Evolutionary conservation across 2,329 filamentous ascomycete genomes (phyloP), one percentile per base, ranked within the genome.

Genomic region (Xylariaceae sp.): DNA sequence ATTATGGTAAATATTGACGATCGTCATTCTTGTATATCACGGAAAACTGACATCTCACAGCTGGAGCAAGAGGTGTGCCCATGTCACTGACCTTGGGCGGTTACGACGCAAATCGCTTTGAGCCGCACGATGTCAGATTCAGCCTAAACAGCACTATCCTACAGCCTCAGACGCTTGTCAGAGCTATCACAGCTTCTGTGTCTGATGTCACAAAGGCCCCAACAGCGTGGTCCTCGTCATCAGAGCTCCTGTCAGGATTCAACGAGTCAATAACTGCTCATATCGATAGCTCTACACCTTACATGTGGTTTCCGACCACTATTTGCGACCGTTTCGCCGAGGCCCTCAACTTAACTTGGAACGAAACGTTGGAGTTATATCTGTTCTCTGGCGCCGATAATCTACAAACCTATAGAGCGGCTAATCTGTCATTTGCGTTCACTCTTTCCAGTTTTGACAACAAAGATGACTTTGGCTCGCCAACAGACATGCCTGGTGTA

Each of bases 11-110:
- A 78, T 67, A 46, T n/a, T 14, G 9, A 30, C 46, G 32, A 2
- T 39, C 33, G 9, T 12, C 17, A 18, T 14, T 43, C 38, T 12
- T 19, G 9, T 9, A 7, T 15, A n/a, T 38, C 5, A 11, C 46
- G 53, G 46, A n/a, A 54, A 68, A 64, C 61, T 48, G 68, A 71
- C 48, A 33, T 15, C 51, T 32, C 47, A 39, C 49, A 74, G 66
- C 63, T 62, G 61, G 71, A 58, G 58, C 51, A 19, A 61, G 58
- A 31, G 73, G 75, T 43, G 68, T 70, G 9, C 75, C 78, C 10
- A 74, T 75, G 35, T 84, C 82, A 30, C 66, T 90, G 41, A 87
- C 83, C 0, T 69, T 90, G 10, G 87, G 87, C 18, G 86, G 87
- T 27, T 89, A 85, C 61, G 87, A 90, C 62, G 66, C 73, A 11